A percentile compares a stretch with the other conserved stretches of the same genome.
These are phyloP conservation scores for Pseudogymnoascus verrucosus DNA, from an alignment of 2,329 filamentous ascomycete genomes.

Conservation along the genomic window DNA sequence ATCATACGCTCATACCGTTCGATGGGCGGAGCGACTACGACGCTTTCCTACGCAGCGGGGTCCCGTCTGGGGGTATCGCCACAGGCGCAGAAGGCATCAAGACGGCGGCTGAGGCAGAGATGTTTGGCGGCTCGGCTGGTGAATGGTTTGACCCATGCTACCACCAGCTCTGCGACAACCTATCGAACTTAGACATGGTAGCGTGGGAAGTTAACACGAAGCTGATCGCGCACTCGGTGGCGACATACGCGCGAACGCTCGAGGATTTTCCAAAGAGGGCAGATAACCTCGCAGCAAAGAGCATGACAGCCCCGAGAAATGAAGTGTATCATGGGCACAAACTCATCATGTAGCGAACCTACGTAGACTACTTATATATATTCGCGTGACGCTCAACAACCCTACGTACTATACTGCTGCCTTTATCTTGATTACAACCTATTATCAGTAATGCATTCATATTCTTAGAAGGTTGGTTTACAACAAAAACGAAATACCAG, in stretches of 20 bases:
- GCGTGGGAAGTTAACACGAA: conserved; percentile 56
- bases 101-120: conserved; percentile 53
- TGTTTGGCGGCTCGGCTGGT: conserved; percentile 65
- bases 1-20: conserved; percentile 65
- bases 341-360: conserved; percentile 35
- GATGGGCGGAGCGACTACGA: conserved; percentile 76
- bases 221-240: conserved; percentile 65
- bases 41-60: conserved; percentile 64
- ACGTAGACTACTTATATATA: no score
- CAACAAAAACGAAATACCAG: no score
- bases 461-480: no score
- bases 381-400: no score
- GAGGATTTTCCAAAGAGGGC: conserved; percentile 54
- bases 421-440: no score
- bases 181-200: conserved; percentile 48
- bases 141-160: conserved; percentile 53
- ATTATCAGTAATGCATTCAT: no score
- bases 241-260: conserved; percentile 58
- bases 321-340: conserved; percentile 44
- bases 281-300: conserved; percentile 19
- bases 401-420: no score
- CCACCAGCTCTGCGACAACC: conserved; percentile 53
- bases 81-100: conserved; percentile 73
- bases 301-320: conserved; percentile 27
- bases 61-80: conserved; percentile 67